Evolutionary conservation across 2,329 filamentous ascomycete species (phyloP), one percentile per base, ranked within the genome.

Genomic region (Mycosphaerella sp.): DNA sequence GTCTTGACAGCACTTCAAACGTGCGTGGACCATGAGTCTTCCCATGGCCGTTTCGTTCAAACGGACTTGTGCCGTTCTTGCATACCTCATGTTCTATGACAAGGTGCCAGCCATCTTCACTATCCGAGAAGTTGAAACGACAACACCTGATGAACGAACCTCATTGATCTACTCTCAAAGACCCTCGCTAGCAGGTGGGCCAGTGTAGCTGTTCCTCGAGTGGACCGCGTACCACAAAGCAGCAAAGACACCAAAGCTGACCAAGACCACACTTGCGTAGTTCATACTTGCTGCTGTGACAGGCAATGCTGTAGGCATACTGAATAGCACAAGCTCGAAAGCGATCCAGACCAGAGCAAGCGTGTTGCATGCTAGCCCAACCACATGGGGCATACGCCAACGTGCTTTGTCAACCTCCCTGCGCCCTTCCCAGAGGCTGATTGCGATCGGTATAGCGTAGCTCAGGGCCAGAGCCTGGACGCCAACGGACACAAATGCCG

Each of bases 261-360:
- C 73, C 57, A 83, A 77, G 2, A 84, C 80, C 0, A 82, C 80
- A 29, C 56, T 58, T 2, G 79, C 78, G 62, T 83, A 83, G 58
- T 82, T 83, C 69, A 79, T 80, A 49, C 75, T 76, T 1, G 70
- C 74, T 1, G 71, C 70, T 1, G 73, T 79, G 54, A 80, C 78
- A 3, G 80, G 79, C 47, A 79, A 68, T 29, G 75, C 75, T 11
- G 73, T 76, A 1, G 80, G 80, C 67, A 73, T 74, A 38, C 74
- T 78, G 64, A 82, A 82, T 3, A 82, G 45, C 7, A 66, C 60
- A 45, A 68, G 45, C 50, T 66, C 63, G 34, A 66, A 67, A 1
- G 46, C 50, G 42, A 65, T 64, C 66, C 66, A 68, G 0, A 54
- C 29, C 2, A 68, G 51, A 3, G 64, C 63, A 9, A 68, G 26